Base-by-base conservation (phyloP, 2,329 filamentous ascomycete species). In the Fusarium proliferatum region DNA sequence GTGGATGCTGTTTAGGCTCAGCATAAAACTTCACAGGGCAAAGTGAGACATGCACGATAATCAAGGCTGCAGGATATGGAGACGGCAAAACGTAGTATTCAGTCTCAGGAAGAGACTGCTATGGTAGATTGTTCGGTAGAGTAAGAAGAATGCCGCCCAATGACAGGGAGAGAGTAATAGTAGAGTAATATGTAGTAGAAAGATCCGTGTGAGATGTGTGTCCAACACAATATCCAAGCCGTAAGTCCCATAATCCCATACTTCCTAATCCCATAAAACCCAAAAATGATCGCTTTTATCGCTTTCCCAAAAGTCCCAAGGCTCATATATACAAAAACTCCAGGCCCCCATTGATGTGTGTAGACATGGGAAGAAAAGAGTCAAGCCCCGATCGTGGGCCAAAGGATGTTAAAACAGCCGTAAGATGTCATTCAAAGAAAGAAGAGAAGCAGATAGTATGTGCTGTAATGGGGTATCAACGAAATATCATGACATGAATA, bases 381-480 rank as follows among this genome's bases (percentile, higher is more conserved):
- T 53, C 56, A 65, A 67, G 49, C 57, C 61, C 72, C 51, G 45
- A 56, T 58, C 42, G 33, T 69, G 60, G 57, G 42, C 43, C 30
- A 48, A 41, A 30, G 45, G 55, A 61, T 71, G 58, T 64, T 64
- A 41, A 36, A 36, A 63, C 63, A 71, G 70, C 52, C 69, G 60
- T 66, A 58, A 66, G 48, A 57, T 61, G 36, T 59, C 59, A 62
- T 64, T 61, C 39, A 60, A 67, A 15, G 43, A 67, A 67, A 66
- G 68, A 64, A 41, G 70, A 42, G 58, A 64, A 76, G 58, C 45
- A 69, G 53, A 70, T 49, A 39, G 62, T 67, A 69, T 60, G 52
- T 58, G 60, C 52, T 70, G 36, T 59, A 65, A 43, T 57, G 65
- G 76, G 76, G 76, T 77, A 77, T 77, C 76, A 61, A 72, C 64